A percentile compares a stretch with the other conserved stretches of the same genome.
These are phyloP conservation scores for Amborella trichopoda DNA, from an alignment of 164 flowering plant species.

Conservation along the genomic window DNA sequence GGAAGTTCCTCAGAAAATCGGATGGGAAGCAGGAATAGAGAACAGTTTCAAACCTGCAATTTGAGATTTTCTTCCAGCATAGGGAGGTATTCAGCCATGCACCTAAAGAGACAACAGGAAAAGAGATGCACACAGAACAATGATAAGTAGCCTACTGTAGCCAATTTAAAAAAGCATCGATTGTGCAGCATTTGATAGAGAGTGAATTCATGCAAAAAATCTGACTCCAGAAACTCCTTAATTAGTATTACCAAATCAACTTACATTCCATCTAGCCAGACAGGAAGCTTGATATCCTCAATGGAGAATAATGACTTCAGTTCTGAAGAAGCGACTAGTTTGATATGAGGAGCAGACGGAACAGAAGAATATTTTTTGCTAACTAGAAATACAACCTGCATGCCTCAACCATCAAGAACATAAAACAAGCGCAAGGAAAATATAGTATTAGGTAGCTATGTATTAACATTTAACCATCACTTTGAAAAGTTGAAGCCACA, in stretches of 20 bases:
- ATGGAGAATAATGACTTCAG: constrained; percentile 55
- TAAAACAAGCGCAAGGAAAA: too few species aligned
- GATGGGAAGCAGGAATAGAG: too few species aligned
- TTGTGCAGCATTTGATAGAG: too few species aligned
- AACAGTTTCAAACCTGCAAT: constrained; percentile 64
- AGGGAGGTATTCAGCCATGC: constrained; percentile 96
- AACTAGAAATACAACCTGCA: constrained; percentile 71
- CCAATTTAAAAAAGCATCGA: too few species aligned
- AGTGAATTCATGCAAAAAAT: background rate
- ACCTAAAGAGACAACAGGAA: constrained; percentile 35
- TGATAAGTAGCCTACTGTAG: too few species aligned
- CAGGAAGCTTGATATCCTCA: constrained; percentile 86
- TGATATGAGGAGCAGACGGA: constrained; percentile 64
- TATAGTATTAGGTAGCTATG: too few species aligned
- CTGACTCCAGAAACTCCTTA: too few species aligned
- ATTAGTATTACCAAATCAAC: constrained; percentile 12
- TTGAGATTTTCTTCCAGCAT: constrained; percentile 57
- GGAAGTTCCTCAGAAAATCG: too few species aligned
- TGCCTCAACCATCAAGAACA: constrained; percentile 1
- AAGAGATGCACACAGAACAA: too few species aligned
- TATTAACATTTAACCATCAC: too few species aligned
- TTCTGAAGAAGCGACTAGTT: constrained; percentile 67
- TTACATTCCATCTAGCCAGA: constrained; percentile 92
- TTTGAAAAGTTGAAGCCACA: too few species aligned
- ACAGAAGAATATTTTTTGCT: constrained; percentile 32